Conservation (phyloP, 78 protist species). For the Cavenderia fasciculata region DNA sequence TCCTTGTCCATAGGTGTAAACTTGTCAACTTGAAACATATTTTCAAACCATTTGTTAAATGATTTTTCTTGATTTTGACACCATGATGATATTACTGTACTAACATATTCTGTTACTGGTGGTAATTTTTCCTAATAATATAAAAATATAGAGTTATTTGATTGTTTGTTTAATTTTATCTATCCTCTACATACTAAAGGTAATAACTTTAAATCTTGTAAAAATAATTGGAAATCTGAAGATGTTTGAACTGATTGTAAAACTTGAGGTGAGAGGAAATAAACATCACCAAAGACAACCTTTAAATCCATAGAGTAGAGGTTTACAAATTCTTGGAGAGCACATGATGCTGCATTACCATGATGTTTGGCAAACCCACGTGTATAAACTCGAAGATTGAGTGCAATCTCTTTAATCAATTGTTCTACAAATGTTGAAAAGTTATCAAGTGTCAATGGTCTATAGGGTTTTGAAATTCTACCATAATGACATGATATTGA, state of each 20-base stretch:
- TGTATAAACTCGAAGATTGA: background rate
- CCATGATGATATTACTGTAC: constrained; percentile 45
- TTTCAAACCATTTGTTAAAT: constrained; percentile 67
- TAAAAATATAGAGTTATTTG: too few relatives aligned
- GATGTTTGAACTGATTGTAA: constrained; percentile 64
- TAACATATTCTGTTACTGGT: constrained; percentile 24
- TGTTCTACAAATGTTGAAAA: constrained; percentile 22
- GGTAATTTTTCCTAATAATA: constrained; percentile 48
- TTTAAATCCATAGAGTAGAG: constrained; percentile 27
- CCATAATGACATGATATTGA: constrained; percentile 56
- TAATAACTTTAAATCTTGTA: constrained; percentile 12
- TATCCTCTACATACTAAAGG: too few relatives aligned
- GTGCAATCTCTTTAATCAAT: constrained; percentile 27
- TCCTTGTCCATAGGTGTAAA: constrained; percentile 58
- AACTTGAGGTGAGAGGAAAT: constrained; percentile 56
- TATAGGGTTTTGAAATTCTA: constrained; percentile 4
- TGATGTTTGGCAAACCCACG: constrained; percentile 18
- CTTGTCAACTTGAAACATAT: constrained; percentile 52
- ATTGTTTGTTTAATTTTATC: too few relatives aligned
- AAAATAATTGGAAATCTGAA: constrained; percentile 20
- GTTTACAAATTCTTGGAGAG: constrained; percentile 26
- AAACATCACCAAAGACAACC: constrained; percentile 46
- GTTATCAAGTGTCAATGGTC: constrained; percentile 51
- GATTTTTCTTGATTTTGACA: constrained; percentile 76
- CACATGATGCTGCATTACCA: background rate